These are phyloP conservation scores for Alternaria sp. DNA, from an alignment of 2,329 filamentous ascomycete genomes.

Conservation along the genomic window DNA sequence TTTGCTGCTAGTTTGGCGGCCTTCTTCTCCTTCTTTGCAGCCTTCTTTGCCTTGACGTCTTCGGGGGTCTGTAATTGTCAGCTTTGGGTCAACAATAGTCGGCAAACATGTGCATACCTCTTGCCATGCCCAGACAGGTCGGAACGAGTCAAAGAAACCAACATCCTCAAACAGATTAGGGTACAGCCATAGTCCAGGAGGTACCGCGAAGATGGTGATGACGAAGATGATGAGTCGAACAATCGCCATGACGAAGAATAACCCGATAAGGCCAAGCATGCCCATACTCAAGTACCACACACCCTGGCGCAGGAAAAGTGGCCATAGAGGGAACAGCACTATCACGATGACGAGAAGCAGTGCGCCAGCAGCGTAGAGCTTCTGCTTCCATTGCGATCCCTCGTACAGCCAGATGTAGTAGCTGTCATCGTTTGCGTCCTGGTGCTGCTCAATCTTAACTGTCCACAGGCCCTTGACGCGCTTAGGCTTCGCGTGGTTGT, in stretches of 20 bases:
- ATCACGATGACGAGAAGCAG: conserved; percentile 84
- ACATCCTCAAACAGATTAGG: conserved; percentile 99
- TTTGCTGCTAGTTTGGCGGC: conserved; percentile 45
- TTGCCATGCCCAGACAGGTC: conserved; percentile 97
- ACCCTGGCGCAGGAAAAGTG: conserved; percentile 84
- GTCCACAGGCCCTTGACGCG: conserved; percentile 96
- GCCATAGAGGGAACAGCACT: conserved; percentile 97
- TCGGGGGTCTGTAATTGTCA: conserved; percentile 46
- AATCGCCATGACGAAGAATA: conserved; percentile 98
- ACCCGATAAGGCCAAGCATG: conserved; percentile 83
- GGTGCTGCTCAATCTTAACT: conserved; percentile 93
- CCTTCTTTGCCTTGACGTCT: conserved; percentile 57
- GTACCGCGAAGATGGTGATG: conserved; percentile 82
- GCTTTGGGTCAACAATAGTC: not conserved
- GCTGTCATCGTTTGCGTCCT: conserved; percentile 84
- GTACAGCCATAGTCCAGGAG: conserved; percentile 96
- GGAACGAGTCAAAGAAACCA: conserved; percentile 97
- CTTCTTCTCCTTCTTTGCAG: conserved; percentile 52
- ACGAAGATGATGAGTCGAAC: conserved; percentile 95
- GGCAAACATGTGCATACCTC: conserved; percentile 66
- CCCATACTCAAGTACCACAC: conserved; percentile 98
- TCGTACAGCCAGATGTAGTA: conserved; percentile 99
- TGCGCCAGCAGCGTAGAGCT: conserved; percentile 86
- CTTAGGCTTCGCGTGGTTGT: conserved; percentile 68
- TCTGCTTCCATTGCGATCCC: conserved; percentile 90